Percentiles rank a stretch among this genome's conserved stretches.
Evolutionary conservation across 1,139 yeast species (phyloP).

Genomic region (Yamadazyma epiphylla): DNA sequence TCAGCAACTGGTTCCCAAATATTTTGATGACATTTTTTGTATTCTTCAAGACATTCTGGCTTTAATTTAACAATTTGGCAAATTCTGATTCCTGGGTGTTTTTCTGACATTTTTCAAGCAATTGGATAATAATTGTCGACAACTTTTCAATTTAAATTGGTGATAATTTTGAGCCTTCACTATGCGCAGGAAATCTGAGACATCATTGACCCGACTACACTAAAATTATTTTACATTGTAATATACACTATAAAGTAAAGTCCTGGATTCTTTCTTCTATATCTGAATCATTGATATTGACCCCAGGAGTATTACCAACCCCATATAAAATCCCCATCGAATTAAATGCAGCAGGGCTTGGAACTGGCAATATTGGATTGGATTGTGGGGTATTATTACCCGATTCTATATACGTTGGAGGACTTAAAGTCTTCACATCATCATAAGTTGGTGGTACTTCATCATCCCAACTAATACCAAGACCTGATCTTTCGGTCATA

Average conservation of each 20-base stretch:
- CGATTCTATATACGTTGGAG: conserved; percentile 66
- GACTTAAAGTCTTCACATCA: conserved; percentile 76
- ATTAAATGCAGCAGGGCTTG: conserved; percentile 7
- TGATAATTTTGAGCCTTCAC: no score
- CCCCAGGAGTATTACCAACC: conserved; percentile 40
- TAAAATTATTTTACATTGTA: background rate
- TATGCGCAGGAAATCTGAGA: no score
- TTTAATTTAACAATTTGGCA: conserved; percentile 32
- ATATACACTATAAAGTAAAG: conserved; percentile 15
- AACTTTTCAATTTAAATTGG: no score
- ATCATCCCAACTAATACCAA: conserved; percentile 98
- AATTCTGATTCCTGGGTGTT: conserved; percentile 25
- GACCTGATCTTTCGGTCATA: conserved; percentile 85
- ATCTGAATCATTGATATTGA: conserved; percentile 19
- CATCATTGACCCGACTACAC: no score
- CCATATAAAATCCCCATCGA: conserved; percentile 31
- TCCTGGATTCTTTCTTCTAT: conserved; percentile 36
- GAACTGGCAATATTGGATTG: conserved; percentile 10
- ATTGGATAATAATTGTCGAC: no score
- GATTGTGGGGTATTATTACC: conserved; percentile 19
- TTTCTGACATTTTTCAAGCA: conserved; percentile 7
- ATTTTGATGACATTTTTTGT: conserved; percentile 23
- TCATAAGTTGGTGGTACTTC: conserved; percentile 97
- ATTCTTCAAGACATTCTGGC: conserved; percentile 30
- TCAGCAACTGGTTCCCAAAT: conserved; percentile 24